Evolutionary conservation across 495 filamentous ascomycete species (phyloP).

Genomic region (Glonium stellatum): DNA sequence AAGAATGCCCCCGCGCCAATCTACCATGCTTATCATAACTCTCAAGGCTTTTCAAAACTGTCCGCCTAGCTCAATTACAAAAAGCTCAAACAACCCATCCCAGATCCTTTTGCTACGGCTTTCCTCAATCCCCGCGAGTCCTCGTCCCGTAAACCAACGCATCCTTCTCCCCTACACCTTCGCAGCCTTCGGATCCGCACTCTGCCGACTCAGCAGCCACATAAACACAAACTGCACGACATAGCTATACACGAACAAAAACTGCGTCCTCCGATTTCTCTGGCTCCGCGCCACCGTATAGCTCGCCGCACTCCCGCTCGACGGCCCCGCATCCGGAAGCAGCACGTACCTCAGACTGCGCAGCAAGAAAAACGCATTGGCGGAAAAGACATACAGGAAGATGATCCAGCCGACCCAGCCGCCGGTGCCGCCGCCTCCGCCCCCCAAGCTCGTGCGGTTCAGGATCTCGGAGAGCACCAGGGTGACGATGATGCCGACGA

Average conservation of each 20-base stretch:
- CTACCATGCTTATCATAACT: too few species aligned
- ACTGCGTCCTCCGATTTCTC: constrained; percentile 84
- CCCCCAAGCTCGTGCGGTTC: constrained; percentile 36
- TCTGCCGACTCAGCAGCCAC: constrained; percentile 67
- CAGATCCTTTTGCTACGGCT: too few species aligned
- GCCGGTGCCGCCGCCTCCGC: constrained; percentile 65
- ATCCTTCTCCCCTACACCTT: not conserved
- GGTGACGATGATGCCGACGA: constrained; percentile 88
- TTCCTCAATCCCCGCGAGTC: too few species aligned
- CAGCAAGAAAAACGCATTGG: constrained; percentile 95
- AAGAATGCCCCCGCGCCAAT: too few species aligned
- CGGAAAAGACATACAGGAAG: constrained; percentile 83
- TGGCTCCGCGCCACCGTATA: constrained; percentile 78
- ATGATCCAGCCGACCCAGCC: constrained; percentile 83
- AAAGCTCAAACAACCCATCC: not conserved
- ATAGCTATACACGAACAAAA: constrained; percentile 92
- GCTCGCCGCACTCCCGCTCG: constrained; percentile 41
- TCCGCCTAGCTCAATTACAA: too few species aligned
- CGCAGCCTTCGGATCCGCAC: not conserved
- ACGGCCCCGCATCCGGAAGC: constrained; percentile 61
- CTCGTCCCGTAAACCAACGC: too few species aligned
- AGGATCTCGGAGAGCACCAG: constrained; percentile 69
- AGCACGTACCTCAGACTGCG: constrained; percentile 93
- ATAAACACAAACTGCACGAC: constrained; percentile 89
- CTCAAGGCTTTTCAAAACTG: too few species aligned